Evolutionary conservation across 2,329 filamentous ascomycete species (phyloP).

Genomic region (Aspergillus pseudotamarii): DNA sequence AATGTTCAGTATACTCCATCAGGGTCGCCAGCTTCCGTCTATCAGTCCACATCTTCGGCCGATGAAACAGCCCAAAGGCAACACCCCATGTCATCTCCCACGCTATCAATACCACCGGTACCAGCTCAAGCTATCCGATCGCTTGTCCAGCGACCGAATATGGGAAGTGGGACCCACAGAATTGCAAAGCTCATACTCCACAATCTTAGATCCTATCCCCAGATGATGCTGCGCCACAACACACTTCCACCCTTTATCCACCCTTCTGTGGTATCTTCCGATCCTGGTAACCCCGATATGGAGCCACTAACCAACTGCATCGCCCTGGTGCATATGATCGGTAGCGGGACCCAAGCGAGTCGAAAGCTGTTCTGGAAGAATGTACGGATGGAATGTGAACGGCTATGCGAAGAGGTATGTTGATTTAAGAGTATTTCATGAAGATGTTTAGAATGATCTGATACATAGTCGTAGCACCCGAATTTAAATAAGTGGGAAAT

Average conservation of each 20-base stretch:
- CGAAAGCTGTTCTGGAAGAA: conserved; percentile 51
- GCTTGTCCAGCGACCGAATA: conserved; percentile 3
- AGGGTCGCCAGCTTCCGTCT: background rate
- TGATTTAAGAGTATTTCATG: background rate
- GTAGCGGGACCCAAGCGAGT: conserved; percentile 25
- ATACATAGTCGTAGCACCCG: background rate
- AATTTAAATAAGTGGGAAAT: conserved; percentile 35
- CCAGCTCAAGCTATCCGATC: background rate
- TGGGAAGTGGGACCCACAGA: conserved; percentile 32
- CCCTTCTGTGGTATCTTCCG: conserved; percentile 15
- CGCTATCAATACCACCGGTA: background rate
- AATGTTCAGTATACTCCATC: background rate
- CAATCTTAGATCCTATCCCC: conserved; percentile 47
- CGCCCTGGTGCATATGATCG: background rate
- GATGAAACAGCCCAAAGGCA: background rate
- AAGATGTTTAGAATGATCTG: background rate
- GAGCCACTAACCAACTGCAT: background rate
- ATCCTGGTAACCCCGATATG: background rate
- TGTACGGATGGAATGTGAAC: conserved; percentile 48
- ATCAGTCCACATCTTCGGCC: background rate
- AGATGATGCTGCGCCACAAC: conserved; percentile 42
- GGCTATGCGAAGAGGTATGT: conserved; percentile 39
- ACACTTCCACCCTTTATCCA: conserved; percentile 50
- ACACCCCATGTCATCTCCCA: background rate
- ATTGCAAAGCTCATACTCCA: conserved; percentile 42